Base-by-base conservation (phyloP, 495 filamentous ascomycete genomes). In the Opeltia flavorubescens region DNA sequence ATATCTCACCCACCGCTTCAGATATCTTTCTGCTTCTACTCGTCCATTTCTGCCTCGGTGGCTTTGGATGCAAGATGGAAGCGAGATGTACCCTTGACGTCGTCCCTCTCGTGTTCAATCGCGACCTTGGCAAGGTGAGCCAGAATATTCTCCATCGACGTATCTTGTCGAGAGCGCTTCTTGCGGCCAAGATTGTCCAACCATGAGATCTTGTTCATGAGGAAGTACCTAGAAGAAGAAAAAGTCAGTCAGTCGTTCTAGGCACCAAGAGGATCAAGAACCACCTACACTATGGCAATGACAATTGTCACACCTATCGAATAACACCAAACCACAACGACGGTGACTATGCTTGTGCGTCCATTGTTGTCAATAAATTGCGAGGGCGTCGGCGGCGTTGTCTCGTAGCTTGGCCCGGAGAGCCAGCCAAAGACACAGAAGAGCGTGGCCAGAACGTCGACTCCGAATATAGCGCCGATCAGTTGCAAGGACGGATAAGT, bases 101-200 rank as follows among this genome's bases (percentile, higher is more conserved):
- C 61, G 47, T 71, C 70, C 39, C 52, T 66, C 66, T 83, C 81
- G 62, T 83, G 81, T 63, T 82, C 77, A 47, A 86, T 63, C 44
- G 83, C 78, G 41, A 86, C 71, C 70, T 86, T 85, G 70, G 75
- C 76, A 38, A 88, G 67, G 61, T 81, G 78, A 34, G 70, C 72
- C 58, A 88, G 71, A 65, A 84, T 79, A 68, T 88, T 86, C 79
- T 88, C 83, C 65, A 86, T 81, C 60, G 79, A 69, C 59, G 80
- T 83, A 62, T 88, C 82, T 54, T 75, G 74, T 54, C 69, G 70
- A 61, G 70, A 78, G 60, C 83, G 76, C 70, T 78, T 81, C 76
- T 82, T 80, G 62, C 83, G 80, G 59, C 83, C 83, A 50, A 88
- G 78, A 66, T 85, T 80, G 69, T 84, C 75, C 45, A 86, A 73